Conservation (phyloP, 352 stramenopile genomes). For the Globisporangium nunn region DNA sequence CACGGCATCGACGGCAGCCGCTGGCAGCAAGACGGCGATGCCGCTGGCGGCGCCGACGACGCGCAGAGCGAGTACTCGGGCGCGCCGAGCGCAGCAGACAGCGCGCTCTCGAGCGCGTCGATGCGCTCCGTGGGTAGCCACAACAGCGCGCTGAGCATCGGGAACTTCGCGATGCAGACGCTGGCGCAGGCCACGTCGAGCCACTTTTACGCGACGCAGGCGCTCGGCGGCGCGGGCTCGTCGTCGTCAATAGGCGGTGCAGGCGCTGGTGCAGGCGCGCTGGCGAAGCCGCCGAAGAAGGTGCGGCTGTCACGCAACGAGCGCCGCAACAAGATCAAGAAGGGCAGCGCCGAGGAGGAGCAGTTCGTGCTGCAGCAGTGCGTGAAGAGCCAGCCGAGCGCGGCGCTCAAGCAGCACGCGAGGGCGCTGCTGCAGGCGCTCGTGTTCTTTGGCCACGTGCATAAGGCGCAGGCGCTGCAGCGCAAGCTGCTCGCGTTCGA, state of each 20-base stretch:
- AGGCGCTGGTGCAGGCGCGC: background rate
- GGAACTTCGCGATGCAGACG: constrained; percentile 63
- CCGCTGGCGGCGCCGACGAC: constrained; percentile 20
- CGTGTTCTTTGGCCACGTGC: constrained; percentile 36
- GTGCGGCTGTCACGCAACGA: constrained; percentile 40
- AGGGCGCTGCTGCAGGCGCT: constrained; percentile 41
- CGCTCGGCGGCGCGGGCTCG: constrained; percentile 12
- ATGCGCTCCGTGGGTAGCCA: constrained; percentile 72
- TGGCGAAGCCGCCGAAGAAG: constrained; percentile 25
- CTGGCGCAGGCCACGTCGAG: constrained; percentile 49
- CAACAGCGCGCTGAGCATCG: constrained; percentile 58
- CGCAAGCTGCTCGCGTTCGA: constrained; percentile 34
- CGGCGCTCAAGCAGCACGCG: constrained; percentile 27
- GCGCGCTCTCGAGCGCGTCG: constrained; percentile 51
- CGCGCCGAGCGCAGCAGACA: constrained; percentile 43
- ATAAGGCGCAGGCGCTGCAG: constrained; percentile 39
- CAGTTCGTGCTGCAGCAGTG: constrained; percentile 48
- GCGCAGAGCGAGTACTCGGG: constrained; percentile 35
- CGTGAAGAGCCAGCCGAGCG: constrained; percentile 26
- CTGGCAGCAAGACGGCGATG: constrained; percentile 28
- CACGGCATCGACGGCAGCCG: constrained; percentile 68
- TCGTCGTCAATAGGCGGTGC: no score
- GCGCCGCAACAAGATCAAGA: constrained; percentile 55
- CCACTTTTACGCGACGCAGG: constrained; percentile 66
- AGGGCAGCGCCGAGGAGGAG: constrained; percentile 66